Conservation (phyloP, 1,284 basidiomycete species). For the Trichosporon sp. region DNA sequence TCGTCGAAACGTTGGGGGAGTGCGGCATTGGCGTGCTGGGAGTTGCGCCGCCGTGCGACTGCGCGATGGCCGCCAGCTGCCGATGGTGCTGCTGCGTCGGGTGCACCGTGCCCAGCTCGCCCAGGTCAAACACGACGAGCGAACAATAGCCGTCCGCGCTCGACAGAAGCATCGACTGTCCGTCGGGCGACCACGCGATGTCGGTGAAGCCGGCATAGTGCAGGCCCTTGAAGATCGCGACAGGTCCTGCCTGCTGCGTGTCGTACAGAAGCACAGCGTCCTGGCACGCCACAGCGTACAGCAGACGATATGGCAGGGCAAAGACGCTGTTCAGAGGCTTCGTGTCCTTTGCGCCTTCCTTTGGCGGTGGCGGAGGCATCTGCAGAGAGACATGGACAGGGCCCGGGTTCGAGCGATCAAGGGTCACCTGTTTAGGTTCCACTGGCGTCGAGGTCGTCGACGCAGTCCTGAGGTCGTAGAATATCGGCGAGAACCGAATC, state of each 20-base stretch:
- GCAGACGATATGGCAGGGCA: constrained; percentile 84
- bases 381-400: constrained; percentile 44
- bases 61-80: constrained; percentile 79
- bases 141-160: constrained; percentile 97
- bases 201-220: constrained; percentile 99
- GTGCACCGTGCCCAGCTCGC: constrained; percentile 80
- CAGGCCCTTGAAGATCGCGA: constrained; percentile 88
- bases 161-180: constrained; percentile 84
- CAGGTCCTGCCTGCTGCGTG: constrained; percentile 89
- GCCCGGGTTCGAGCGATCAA: constrained; percentile 61
- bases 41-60: constrained; percentile 56
- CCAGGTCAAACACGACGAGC: constrained; percentile 68
- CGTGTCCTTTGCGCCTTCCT: constrained; percentile 25
- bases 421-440: constrained; percentile 59
- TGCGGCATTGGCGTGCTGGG: constrained; percentile 46
- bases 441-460: constrained; percentile 47
- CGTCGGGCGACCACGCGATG: constrained; percentile 93
- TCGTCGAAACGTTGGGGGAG: constrained; percentile 52
- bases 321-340: constrained; percentile 57
- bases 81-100: constrained; percentile 82
- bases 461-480: constrained; percentile 77
- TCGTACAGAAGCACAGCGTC: constrained; percentile 94
- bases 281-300: constrained; percentile 95
- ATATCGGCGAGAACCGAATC: constrained; percentile 85
- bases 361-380: constrained; percentile 51